phyloP scores from a whole-genome alignment of 106 monocot genomes.

The Xerophyta viscosa region DNA sequence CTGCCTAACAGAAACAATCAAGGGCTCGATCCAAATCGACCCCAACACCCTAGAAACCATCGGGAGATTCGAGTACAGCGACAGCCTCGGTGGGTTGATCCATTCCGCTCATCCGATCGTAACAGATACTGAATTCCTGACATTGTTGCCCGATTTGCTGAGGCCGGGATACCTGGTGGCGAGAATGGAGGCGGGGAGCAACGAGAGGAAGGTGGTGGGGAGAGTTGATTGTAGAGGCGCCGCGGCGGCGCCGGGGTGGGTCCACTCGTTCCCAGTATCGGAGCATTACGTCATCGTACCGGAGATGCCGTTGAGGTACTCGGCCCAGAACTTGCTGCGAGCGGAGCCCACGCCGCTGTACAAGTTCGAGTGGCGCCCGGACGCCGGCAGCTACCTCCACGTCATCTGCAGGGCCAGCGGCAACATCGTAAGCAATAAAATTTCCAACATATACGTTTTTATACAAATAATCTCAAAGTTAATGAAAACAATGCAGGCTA shows the following conservation, averaged over 20 bases:
- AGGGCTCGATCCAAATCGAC: slow-evolving; percentile 75
- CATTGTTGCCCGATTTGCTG: slow-evolving; percentile 77
- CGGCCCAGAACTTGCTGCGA: slow-evolving; percentile 53
- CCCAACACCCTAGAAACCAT: slow-evolving; percentile 72
- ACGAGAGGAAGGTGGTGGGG: slow-evolving; percentile 73
- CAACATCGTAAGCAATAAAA: slow-evolving; percentile 40
- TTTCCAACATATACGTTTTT: too few relatives aligned
- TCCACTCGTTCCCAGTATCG: slow-evolving; percentile 90
- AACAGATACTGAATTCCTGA: slow-evolving; percentile 62
- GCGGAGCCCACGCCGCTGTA: slow-evolving; percentile 94
- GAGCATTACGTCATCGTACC: slow-evolving; percentile 86
- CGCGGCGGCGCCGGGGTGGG: slow-evolving; percentile 86
- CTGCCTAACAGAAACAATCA: slow-evolving; percentile 90
- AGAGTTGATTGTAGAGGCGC: slow-evolving; percentile 74
- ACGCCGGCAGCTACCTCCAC: slow-evolving; percentile 79
- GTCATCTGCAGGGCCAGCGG: slow-evolving; percentile 82
- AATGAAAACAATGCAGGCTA: too few relatives aligned
- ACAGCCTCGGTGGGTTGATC: slow-evolving; percentile 59
- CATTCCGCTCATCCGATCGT: slow-evolving; percentile 96
- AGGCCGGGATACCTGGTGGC: slow-evolving; percentile 78
- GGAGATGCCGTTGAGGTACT: slow-evolving; percentile 93
- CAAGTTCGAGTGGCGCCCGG: slow-evolving; percentile 86
- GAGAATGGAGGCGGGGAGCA: slow-evolving; percentile 74
- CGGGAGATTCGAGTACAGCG: slow-evolving; percentile 72
- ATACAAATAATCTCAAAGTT: too few relatives aligned